These are phyloP conservation scores for Paraphaeosphaeria sporulosa DNA, from an alignment of 2,329 filamentous ascomycete genomes.

Conservation along the genomic window DNA sequence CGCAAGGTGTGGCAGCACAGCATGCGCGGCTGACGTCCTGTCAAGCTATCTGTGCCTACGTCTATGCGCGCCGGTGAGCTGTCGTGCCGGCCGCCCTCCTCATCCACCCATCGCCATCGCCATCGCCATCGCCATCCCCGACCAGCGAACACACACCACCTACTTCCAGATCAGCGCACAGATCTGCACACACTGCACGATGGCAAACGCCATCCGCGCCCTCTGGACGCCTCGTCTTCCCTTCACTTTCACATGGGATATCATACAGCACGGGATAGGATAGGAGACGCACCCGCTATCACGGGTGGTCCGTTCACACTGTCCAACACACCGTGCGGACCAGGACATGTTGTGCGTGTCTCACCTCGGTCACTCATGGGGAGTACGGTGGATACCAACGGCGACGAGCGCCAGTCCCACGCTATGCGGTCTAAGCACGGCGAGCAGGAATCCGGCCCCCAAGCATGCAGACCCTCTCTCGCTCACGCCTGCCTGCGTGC, in stretches of 20 bases:
- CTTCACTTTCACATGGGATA: too few species aligned
- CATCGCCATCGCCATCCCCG: too few species aligned
- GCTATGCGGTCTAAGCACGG: background rate
- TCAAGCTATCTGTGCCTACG: background rate
- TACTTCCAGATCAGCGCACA: background rate
- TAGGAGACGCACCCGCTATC: background rate
- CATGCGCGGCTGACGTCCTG: conserved; percentile 4
- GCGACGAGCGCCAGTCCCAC: too few species aligned
- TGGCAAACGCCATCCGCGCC: background rate
- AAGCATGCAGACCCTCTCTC: background rate
- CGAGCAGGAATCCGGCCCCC: conserved; percentile 2
- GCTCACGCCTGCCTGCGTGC: background rate
- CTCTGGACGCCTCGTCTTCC: background rate
- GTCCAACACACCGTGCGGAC: too few species aligned
- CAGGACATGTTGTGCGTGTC: background rate
- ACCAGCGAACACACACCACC: background rate
- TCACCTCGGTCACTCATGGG: background rate
- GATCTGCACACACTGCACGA: background rate
- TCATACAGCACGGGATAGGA: too few species aligned
- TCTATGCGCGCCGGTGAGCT: background rate
- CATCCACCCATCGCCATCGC: too few species aligned
- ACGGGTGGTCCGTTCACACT: conserved; percentile 2
- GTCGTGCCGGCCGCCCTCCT: background rate
- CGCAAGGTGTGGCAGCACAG: conserved; percentile 7
- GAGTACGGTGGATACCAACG: background rate